Evolutionary conservation across 2,329 filamentous ascomycete species (phyloP).

Genomic region (Aspergillus chevalieri): DNA sequence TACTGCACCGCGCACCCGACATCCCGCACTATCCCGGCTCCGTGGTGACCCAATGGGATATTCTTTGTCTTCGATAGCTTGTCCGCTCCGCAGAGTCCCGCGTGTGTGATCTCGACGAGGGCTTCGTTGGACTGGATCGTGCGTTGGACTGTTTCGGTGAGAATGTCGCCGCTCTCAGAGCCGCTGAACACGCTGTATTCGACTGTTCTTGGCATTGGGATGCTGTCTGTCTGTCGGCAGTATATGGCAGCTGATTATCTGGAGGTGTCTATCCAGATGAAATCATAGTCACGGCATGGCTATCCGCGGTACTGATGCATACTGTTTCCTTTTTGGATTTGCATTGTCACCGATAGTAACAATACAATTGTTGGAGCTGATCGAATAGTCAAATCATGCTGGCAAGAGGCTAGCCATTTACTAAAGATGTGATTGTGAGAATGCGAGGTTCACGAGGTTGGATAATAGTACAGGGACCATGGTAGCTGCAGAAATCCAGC

Average conservation of each 20-base stretch:
- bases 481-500: no score
- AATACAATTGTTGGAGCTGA: no score
- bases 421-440: no score
- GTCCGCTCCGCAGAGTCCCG: conserved; percentile 13
- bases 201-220: conserved; percentile 2
- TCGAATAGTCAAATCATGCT: no score
- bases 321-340: neutral
- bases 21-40: conserved; percentile 15
- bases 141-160: conserved; percentile 1
- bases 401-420: no score
- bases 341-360: neutral
- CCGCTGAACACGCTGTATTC: conserved; percentile 7
- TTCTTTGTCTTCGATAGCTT: conserved; percentile 5
- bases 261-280: neutral
- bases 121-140: conserved; percentile 3
- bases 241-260: neutral
- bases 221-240: neutral
- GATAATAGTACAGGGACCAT: no score
- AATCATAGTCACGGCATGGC: neutral
- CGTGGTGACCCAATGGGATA: conserved; percentile 15
- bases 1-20: conserved; percentile 8
- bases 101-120: conserved; percentile 10
- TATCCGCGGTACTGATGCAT: neutral
- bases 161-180: conserved; percentile 2
- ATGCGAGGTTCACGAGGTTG: no score